phyloP scores from a whole-genome alignment of 75 land plant species.

The Cryptomeria japonica region DNA sequence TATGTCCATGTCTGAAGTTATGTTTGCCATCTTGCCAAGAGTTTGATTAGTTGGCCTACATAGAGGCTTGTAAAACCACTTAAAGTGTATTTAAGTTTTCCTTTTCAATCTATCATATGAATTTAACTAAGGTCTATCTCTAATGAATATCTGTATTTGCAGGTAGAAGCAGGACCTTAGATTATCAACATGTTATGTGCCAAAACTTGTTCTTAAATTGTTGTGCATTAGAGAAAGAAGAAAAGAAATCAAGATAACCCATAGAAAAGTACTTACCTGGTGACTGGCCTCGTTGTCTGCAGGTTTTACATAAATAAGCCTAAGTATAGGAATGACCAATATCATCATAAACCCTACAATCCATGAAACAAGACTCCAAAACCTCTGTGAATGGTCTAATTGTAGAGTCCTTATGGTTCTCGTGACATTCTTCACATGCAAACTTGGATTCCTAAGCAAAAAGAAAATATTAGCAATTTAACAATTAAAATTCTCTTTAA shows the following conservation, averaged over 20 bases:
- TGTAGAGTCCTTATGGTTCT: no score
- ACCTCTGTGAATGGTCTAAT: no score
- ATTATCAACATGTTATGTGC: neutral
- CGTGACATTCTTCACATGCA: no score
- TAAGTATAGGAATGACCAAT: slow-evolving; percentile 1
- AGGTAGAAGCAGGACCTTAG: neutral
- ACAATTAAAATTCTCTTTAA: no score
- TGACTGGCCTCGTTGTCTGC: neutral
- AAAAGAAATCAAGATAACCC: neutral
- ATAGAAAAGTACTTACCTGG: neutral
- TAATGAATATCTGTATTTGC: neutral
- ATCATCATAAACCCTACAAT: neutral
- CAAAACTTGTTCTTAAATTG: neutral
- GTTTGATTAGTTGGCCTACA: no score
- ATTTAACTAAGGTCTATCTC: neutral
- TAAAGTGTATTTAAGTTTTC: no score
- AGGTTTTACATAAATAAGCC: neutral
- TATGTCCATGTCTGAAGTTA: no score
- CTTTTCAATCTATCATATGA: no score
- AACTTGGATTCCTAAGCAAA: no score
- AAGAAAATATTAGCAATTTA: no score
- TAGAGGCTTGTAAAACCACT: no score
- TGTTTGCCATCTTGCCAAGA: no score
- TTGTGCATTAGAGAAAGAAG: neutral
- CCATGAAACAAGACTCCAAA: neutral